These are phyloP conservation scores for Verticillium albo-atrum DNA, from an alignment of 2,329 filamentous ascomycete species.

Conservation along the genomic window DNA sequence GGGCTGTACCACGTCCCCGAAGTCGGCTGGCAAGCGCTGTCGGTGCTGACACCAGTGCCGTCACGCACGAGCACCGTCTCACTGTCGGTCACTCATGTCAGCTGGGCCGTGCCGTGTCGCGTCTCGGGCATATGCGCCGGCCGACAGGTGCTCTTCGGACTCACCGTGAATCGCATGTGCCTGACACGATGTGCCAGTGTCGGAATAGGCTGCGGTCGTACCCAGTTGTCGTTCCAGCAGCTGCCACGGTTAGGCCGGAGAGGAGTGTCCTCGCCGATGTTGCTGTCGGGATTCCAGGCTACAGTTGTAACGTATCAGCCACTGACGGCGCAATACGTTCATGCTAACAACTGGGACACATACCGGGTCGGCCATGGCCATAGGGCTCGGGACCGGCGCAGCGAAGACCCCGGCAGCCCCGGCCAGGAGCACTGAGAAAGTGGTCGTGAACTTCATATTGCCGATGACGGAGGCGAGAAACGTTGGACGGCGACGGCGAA, in stretches of 20 bases:
- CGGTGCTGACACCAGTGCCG: conserved; percentile 56
- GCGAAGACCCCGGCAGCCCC: neutral
- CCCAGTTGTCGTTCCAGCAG: conserved; percentile 45
- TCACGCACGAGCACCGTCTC: conserved; percentile 41
- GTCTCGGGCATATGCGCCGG: neutral
- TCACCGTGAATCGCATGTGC: conserved; percentile 64
- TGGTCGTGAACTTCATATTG: neutral
- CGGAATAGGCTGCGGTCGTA: conserved; percentile 68
- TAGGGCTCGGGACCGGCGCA: neutral
- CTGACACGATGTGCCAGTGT: conserved; percentile 63
- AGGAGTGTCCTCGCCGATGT: conserved; percentile 55
- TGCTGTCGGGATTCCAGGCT: conserved; percentile 60
- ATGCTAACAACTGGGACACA: neutral
- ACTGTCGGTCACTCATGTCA: neutral
- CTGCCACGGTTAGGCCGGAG: conserved; percentile 50
- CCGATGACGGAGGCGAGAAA: neutral
- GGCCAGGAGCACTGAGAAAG: neutral
- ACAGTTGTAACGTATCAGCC: neutral
- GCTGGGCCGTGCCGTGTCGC: neutral
- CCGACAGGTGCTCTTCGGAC: neutral
- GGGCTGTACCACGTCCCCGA: conserved; percentile 66
- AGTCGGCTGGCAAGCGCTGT: conserved; percentile 56
- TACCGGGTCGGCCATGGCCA: neutral
- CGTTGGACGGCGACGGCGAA: neutral
- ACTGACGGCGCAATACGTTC: neutral